phyloP scores from a whole-genome alignment of 257 asterid species.

The Gardenia jasminoides region DNA sequence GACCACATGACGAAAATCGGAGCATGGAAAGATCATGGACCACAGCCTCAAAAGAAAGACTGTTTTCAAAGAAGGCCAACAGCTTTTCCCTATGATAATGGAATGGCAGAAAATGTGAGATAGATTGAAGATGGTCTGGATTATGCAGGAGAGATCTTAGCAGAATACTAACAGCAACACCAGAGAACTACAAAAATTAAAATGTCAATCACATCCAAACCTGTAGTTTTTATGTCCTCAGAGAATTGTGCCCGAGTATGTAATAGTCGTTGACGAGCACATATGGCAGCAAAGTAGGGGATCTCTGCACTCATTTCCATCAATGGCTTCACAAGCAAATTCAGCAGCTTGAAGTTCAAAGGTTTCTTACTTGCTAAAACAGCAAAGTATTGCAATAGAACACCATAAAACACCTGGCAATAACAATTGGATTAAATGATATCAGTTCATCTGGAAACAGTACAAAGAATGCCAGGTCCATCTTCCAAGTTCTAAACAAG shows the following conservation, averaged over 20 bases:
- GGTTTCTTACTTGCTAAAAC: conserved; percentile 73
- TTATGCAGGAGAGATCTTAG: not conserved
- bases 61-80: conserved; percentile 93
- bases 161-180: not conserved
- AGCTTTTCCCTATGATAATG: conserved; percentile 54
- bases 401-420: conserved; percentile 78
- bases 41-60: conserved; percentile 76
- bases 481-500: not conserved
- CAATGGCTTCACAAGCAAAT: conserved; percentile 77
- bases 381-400: conserved; percentile 89
- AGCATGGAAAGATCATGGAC: conserved; percentile 95
- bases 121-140: not conserved
- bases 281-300: conserved; percentile 94
- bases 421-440: not conserved
- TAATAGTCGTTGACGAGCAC: conserved; percentile 86
- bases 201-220: conserved; percentile 32
- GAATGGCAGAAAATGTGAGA: conserved; percentile 5
- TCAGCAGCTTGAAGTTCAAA: conserved; percentile 61
- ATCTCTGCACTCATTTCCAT: conserved; percentile 92
- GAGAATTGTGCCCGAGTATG: conserved; percentile 63
- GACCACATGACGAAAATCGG: conserved; percentile 92
- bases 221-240: conserved; percentile 62
- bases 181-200: not conserved
- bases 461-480: not conserved
- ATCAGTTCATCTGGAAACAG: not conserved